Base-by-base conservation (phyloP, 1,139 yeast genomes). In the Debaryomyces fabryi region DNA sequence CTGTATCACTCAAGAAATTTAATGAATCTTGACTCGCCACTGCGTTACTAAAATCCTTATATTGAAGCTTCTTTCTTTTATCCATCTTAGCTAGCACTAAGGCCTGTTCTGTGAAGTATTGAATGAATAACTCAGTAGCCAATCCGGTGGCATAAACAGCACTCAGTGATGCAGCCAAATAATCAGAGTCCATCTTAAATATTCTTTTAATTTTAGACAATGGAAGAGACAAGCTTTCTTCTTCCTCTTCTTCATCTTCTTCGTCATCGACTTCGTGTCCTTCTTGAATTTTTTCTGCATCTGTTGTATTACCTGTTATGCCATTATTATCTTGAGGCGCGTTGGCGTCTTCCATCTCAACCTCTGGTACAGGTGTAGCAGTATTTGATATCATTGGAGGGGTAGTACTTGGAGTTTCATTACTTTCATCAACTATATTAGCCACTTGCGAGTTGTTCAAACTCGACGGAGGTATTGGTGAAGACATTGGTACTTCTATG, bases 41-140 rank as follows among this genome's bases (percentile, higher is more conserved):
- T 1, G 90, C 92, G 33, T 77, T 74, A 38, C 95, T 83, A 60
- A 90, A 78, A 63, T 92, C 97, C 49, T 81, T 80, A 65, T 91
- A 91, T 44, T 76, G 78, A 23, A 89, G 69, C 57, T 85, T 86
- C 70, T 86, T 86, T 46, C 96, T 74, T 54, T 83, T 83, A 33
- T 85, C 90, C 49, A 83, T 74, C 56, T 83, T 81, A 16, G 96
- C 88, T 42, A 79, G 72, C 48, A 87, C 71, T 25, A 85, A 71
- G 0, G 96, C 93, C 58, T 89, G 95, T 64, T 88, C 96, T 0
- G 91, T 81, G 48, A 92, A 73, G 58, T 87, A 82, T 65, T 87
- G 89, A 13, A 91, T 79, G 64, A 92, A 92, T 44, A 89, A 69
- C 60, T 92, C 97, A 0, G 97, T 86, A 5, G 97, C 96, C 42